Conservation (phyloP, 176 grass and related monocot species). For the Zoysia japonica region DNA sequence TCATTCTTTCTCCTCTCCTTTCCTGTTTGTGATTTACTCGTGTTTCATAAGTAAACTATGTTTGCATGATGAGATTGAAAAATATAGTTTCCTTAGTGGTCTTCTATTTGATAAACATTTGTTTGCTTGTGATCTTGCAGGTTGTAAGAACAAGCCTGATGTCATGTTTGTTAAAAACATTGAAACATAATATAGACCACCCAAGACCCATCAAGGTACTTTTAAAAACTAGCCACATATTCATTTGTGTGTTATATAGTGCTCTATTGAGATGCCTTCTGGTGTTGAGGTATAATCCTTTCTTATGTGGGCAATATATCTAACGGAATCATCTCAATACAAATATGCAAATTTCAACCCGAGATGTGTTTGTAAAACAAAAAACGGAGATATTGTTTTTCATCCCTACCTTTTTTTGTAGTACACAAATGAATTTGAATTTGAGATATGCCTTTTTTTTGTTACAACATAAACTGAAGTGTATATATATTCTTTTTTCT, state of each 20-base stretch:
- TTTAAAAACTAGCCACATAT: constrained; percentile 16
- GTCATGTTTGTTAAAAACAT: constrained; percentile 89
- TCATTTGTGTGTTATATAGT: constrained; percentile 16
- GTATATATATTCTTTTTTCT: background rate
- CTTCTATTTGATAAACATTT: constrained; percentile 6
- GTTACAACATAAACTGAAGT: background rate
- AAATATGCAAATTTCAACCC: background rate
- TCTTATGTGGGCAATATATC: background rate
- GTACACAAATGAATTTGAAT: background rate
- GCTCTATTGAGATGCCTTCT: background rate
- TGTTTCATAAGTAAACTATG: constrained; percentile 1
- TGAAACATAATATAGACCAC: constrained; percentile 98
- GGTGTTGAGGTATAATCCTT: background rate
- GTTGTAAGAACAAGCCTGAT: constrained; percentile 88
- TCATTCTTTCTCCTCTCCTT: constrained; percentile 2
- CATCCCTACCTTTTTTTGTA: background rate
- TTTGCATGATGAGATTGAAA: background rate
- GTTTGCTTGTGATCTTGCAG: constrained; percentile 53
- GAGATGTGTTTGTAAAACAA: background rate
- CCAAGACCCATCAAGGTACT: constrained; percentile 93
- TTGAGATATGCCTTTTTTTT: background rate
- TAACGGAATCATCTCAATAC: background rate
- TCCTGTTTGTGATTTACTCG: background rate
- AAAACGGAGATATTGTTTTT: background rate
- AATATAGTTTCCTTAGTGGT: background rate